Percentiles rank a stretch among this genome's conserved stretches.
Evolutionary conservation across 2,329 filamentous ascomycete genomes (phyloP).

Genomic region (Fusarium tupiense): DNA sequence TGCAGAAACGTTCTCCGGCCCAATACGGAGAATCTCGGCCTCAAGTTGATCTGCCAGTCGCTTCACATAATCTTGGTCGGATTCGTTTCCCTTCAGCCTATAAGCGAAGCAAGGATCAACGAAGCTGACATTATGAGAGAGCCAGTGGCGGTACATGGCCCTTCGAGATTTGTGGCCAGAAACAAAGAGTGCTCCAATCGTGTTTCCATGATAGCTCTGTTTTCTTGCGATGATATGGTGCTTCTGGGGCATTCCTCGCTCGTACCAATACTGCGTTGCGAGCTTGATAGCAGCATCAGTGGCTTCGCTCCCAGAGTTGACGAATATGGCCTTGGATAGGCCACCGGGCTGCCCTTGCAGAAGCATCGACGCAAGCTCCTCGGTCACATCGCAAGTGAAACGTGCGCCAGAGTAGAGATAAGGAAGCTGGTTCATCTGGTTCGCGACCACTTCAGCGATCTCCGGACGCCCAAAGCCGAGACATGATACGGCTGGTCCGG

Average conservation of each 20-base stretch:
- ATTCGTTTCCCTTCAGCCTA: slow-evolving; percentile 39
- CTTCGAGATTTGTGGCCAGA: slow-evolving; percentile 39
- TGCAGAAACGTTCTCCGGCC: not conserved
- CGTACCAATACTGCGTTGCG: slow-evolving; percentile 51
- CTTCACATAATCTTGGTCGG: not conserved
- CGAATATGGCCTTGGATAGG: not conserved
- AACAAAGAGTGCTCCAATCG: slow-evolving; percentile 56
- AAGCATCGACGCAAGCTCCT: slow-evolving; percentile 44
- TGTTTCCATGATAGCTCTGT: slow-evolving; percentile 62
- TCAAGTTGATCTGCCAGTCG: not conserved
- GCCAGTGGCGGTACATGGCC: slow-evolving; percentile 20
- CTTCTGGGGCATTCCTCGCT: slow-evolving; percentile 50
- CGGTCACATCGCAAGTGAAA: slow-evolving; percentile 35
- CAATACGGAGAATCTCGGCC: not conserved
- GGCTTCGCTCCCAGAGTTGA: not conserved
- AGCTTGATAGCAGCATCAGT: not conserved
- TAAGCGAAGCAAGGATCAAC: slow-evolving; percentile 36
- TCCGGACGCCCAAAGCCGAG: not conserved
- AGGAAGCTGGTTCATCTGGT: slow-evolving; percentile 9
- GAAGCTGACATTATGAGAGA: slow-evolving; percentile 34
- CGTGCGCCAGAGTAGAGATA: slow-evolving; percentile 28
- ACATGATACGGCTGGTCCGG: not conserved
- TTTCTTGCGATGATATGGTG: slow-evolving; percentile 55
- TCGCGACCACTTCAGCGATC: not conserved
- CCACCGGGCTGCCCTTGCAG: slow-evolving; percentile 24